These are phyloP conservation scores for Plasmodium billcollinsi DNA, from an alignment of 169 alveolate genomes.

Conservation along the genomic window DNA sequence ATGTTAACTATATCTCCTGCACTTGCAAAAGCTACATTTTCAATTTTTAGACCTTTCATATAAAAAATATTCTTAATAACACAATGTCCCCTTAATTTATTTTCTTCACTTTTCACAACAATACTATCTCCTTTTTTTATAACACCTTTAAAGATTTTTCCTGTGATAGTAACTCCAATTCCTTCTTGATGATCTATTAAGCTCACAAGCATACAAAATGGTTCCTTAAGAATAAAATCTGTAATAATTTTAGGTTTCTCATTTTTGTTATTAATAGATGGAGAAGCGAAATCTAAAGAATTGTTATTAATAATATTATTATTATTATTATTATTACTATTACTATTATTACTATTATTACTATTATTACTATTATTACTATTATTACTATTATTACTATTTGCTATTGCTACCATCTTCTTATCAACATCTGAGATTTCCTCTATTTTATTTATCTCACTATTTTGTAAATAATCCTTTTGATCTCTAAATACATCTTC, in stretches of 20 bases:
- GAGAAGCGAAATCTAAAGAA: too few species aligned
- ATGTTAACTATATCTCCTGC: slow-evolving; percentile 87
- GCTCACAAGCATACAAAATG: slow-evolving; percentile 83
- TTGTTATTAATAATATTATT: not conserved
- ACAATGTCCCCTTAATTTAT: slow-evolving; percentile 80
- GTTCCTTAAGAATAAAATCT: slow-evolving; percentile 43
- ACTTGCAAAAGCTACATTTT: slow-evolving; percentile 79
- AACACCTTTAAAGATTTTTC: slow-evolving; percentile 87
- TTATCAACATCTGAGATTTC: not conserved
- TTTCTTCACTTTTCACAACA: slow-evolving; percentile 79
- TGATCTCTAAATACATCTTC: too few species aligned
- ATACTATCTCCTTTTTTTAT: slow-evolving; percentile 82
- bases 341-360: not conserved
- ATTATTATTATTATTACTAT: not conserved
- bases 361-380: not conserved
- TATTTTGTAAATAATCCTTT: not conserved
- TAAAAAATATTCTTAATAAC: slow-evolving; percentile 82
- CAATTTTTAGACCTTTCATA: slow-evolving; percentile 81
- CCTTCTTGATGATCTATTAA: slow-evolving; percentile 85
- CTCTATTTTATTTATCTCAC: not conserved
- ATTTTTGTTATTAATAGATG: not conserved
- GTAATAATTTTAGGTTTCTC: not conserved
- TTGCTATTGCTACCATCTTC: not conserved
- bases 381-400: not conserved
- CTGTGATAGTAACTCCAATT: slow-evolving; percentile 85